Evolutionary conservation across 345 rosid genomes (phyloP), one percentile per base, ranked within the genome.

Genomic region (Erodium maritimum): DNA sequence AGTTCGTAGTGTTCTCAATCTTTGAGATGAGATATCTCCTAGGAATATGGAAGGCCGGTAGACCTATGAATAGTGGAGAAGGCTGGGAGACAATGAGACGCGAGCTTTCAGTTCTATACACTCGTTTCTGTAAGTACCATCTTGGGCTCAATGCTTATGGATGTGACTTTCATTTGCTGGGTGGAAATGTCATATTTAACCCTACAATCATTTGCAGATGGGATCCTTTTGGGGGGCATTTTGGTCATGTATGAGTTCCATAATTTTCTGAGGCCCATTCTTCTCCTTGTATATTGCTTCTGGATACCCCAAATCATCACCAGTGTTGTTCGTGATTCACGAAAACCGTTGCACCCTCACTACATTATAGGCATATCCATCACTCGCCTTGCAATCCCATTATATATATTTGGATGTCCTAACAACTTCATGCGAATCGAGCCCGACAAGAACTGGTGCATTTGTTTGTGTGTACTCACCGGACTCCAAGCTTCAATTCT

Each of bases 1-100:
- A 93, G 80, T 93, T 93, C 51, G 94, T 89, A 50, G 95, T 93
- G 67, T 93, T 93, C 74, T 93, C 99, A 19, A 93, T 93, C 55
- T 93, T 93, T 72, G 99, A 93, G 86, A 93, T 89, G 96, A 83
- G 96, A 73, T 89, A 86, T 79, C 99, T 93, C 70, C 91, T 93
- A 23, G 85, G 95, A 19, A 83, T 93, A 71, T 93, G 99, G 99
- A 93, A 93, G 80, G 96, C 96, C 59, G 82, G 86, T 65, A 74
- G 99, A 63, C 86, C 95, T 62, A 73, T 83, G 78, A 86, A 75
- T 73, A 93, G 75, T 14, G 87, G 99, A 45, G 99, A 93, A 75
- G 99, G 99, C 57, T 89, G 96, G 96, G 99, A 85, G 63, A 81
- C 86, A 57, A 83, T 89, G 96, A 85, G 96, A 82, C 96, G 94